Evolutionary conservation across 495 filamentous ascomycete species (phyloP).

Genomic region (Xylaria venustula): DNA sequence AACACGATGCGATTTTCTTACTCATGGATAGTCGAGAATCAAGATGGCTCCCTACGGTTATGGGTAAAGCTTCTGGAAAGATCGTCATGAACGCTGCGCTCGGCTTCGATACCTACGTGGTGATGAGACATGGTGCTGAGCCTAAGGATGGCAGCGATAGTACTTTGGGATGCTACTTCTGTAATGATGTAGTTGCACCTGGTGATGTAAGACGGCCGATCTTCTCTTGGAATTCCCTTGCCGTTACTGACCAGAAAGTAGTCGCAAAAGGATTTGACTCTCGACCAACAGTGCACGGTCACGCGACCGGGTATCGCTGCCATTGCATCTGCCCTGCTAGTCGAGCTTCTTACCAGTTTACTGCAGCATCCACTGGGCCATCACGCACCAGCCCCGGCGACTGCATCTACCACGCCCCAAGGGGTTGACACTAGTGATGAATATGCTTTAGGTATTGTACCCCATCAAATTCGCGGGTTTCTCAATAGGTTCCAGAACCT

Average conservation of each 20-base stretch:
- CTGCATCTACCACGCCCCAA: slow-evolving; percentile 33
- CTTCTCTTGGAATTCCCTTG: background rate
- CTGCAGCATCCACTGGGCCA: slow-evolving; percentile 75
- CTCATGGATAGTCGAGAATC: slow-evolving; percentile 96
- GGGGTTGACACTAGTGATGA: slow-evolving; percentile 54
- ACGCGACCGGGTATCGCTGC: slow-evolving; percentile 89
- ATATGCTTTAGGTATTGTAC: slow-evolving; percentile 83
- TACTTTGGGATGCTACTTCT: slow-evolving; percentile 94
- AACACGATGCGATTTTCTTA: slow-evolving; percentile 90
- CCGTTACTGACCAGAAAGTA: slow-evolving; percentile 49
- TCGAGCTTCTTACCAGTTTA: slow-evolving; percentile 83
- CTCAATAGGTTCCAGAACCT: slow-evolving; percentile 84
- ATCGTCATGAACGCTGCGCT: slow-evolving; percentile 95
- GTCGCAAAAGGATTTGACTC: slow-evolving; percentile 89
- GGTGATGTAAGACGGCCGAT: slow-evolving; percentile 70
- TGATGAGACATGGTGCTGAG: slow-evolving; percentile 85
- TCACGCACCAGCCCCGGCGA: slow-evolving; percentile 55
- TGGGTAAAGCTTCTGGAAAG: slow-evolving; percentile 90
- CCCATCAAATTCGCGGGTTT: slow-evolving; percentile 92
- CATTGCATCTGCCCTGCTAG: slow-evolving; percentile 88
- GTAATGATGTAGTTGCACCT: slow-evolving; percentile 95
- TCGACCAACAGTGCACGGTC: slow-evolving; percentile 98
- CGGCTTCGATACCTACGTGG: slow-evolving; percentile 94
- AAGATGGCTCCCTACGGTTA: slow-evolving; percentile 94
- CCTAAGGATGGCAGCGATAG: slow-evolving; percentile 49